Evolutionary conservation across 306 rosid genomes (phyloP).

Genomic region (Trifolium pratense): DNA sequence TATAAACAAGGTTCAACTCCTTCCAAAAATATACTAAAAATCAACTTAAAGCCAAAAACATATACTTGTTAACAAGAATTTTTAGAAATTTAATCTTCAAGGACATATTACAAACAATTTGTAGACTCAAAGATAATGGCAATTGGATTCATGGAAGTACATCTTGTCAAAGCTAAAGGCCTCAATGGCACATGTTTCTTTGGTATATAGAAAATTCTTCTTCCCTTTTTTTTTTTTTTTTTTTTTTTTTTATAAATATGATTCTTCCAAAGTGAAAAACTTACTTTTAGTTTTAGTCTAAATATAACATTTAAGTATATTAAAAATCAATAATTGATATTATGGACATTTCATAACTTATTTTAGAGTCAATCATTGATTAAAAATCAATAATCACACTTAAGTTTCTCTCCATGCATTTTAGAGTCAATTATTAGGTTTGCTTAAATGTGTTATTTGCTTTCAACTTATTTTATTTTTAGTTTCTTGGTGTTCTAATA

Average conservation of each 20-base stretch:
- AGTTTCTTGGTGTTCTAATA: too few species aligned
- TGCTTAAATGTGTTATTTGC: too few species aligned
- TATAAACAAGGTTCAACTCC: conserved; percentile 22
- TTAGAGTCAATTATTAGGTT: too few species aligned
- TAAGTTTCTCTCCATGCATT: too few species aligned
- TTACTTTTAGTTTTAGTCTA: too few species aligned
- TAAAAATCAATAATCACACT: too few species aligned
- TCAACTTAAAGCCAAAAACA: conserved; percentile 10
- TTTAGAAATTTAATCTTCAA: conserved; percentile 26
- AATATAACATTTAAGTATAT: too few species aligned
- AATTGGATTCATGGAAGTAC: conserved; percentile 48
- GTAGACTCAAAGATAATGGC: conserved; percentile 34
- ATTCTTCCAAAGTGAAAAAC: neutral
- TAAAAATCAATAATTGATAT: too few species aligned
- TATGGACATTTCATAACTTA: neutral
- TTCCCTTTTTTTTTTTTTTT: neutral
- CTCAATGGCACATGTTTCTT: conserved; percentile 58
- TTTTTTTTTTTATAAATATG: neutral
- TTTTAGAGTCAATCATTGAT: neutral
- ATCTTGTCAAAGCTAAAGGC: conserved; percentile 57
- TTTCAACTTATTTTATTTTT: too few species aligned
- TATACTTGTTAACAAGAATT: conserved; percentile 13
- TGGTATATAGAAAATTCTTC: conserved; percentile 43
- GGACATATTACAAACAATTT: neutral
- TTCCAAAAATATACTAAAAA: neutral